Percentiles rank a stretch among this genome's conserved stretches.
These are phyloP conservation scores for Solanum bulbocastanum DNA, from an alignment of 257 asterid genomes.

Conservation along the genomic window DNA sequence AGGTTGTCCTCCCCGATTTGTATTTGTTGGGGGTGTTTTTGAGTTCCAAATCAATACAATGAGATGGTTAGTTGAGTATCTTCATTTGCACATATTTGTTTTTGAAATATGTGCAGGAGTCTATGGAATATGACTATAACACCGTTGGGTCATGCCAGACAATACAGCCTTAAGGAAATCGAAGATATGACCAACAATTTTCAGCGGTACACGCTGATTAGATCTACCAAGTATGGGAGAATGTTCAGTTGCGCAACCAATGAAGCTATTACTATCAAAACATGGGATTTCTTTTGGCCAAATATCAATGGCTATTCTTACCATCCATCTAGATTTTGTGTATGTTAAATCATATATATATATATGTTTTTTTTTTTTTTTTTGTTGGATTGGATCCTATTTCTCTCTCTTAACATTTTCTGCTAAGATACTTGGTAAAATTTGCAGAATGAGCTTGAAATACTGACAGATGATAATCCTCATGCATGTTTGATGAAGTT, in stretches of 20 bases:
- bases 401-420: background rate
- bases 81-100: too few species aligned
- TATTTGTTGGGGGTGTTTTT: too few species aligned
- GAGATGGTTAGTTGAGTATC: too few species aligned
- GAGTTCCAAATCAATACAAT: too few species aligned
- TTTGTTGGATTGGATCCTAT: background rate
- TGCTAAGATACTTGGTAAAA: background rate
- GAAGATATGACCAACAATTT: background rate
- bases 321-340: background rate
- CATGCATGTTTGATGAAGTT: background rate
- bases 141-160: background rate
- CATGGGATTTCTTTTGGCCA: background rate
- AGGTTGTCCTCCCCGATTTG: too few species aligned
- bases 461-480: background rate
- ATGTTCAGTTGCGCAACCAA: background rate
- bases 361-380: too few species aligned
- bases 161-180: background rate
- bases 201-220: background rate
- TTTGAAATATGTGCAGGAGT: background rate
- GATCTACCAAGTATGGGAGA: background rate
- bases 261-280: background rate
- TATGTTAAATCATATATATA: background rate
- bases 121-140: background rate
- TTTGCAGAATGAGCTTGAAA: background rate
- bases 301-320: background rate